Conservation (phyloP, 371 early-diverging fungal genomes). For the Mucor velutinosus region DNA sequence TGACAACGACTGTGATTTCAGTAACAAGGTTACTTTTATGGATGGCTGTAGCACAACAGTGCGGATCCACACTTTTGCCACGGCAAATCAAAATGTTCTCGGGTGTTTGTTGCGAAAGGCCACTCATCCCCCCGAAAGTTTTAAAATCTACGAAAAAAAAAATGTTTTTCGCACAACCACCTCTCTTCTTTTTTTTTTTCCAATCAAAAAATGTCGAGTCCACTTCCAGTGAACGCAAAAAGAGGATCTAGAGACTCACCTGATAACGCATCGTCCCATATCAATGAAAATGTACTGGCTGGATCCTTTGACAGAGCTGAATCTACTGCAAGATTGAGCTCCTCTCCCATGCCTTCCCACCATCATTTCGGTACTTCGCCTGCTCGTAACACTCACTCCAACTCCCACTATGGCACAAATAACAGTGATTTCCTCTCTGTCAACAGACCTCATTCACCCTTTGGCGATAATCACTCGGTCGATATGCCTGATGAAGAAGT, state of each 20-base stretch:
- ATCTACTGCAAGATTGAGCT: conserved; percentile 26
- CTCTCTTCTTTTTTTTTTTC: conserved; percentile 7
- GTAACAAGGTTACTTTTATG: background rate
- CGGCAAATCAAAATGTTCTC: background rate
- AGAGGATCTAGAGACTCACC: conserved; percentile 4
- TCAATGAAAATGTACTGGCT: conserved; percentile 19
- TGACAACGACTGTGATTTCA: background rate
- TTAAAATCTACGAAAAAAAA: background rate
- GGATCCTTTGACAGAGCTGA: conserved; percentile 28
- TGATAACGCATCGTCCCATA: background rate
- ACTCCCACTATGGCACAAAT: conserved; percentile 26
- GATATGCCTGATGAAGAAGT: conserved; percentile 49
- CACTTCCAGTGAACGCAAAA: conserved; percentile 36
- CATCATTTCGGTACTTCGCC: conserved; percentile 38
- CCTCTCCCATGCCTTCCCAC: conserved; percentile 35
- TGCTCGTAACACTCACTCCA: conserved; percentile 24
- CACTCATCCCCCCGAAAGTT: background rate
- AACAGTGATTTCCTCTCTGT: conserved; percentile 11
- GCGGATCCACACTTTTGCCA: background rate
- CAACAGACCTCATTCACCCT: conserved; percentile 17
- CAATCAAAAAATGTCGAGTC: conserved; percentile 25
- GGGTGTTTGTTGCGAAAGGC: background rate
- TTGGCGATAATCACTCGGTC: conserved; percentile 27
- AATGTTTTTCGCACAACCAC: background rate
- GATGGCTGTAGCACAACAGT: background rate